Evolutionary conservation across 768 basidiomycete species (phyloP).

Genomic region (Tylopilus sp.): DNA sequence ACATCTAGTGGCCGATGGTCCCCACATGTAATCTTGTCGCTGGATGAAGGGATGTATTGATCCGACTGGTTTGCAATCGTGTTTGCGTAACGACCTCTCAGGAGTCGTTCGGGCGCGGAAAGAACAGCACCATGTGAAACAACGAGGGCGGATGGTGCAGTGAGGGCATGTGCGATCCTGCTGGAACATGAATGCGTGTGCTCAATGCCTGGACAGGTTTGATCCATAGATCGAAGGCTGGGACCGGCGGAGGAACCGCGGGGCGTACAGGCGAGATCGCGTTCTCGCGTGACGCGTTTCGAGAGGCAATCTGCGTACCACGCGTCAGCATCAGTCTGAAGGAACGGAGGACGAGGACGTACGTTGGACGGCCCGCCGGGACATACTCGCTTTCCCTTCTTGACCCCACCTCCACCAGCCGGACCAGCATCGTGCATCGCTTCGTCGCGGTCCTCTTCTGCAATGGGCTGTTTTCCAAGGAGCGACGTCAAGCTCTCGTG

Average conservation of each 20-base stretch:
- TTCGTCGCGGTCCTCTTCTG: constrained; percentile 35
- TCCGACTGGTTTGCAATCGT: constrained; percentile 9
- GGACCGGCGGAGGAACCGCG: background rate
- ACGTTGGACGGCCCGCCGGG: constrained; percentile 39
- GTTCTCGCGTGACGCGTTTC: constrained; percentile 36
- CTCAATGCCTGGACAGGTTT: background rate
- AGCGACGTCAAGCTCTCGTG: constrained; percentile 67
- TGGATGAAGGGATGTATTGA: constrained; percentile 27
- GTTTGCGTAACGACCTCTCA: background rate
- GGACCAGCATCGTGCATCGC: constrained; percentile 11
- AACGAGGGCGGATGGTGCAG: background rate
- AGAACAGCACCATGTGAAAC: background rate
- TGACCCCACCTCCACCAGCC: constrained; percentile 1
- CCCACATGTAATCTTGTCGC: constrained; percentile 26
- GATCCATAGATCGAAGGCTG: background rate
- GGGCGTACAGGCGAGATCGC: constrained; percentile 11
- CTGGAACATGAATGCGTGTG: background rate
- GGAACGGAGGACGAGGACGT: background rate
- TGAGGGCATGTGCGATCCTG: background rate
- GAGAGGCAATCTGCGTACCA: constrained; percentile 24
- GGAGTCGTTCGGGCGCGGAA: background rate
- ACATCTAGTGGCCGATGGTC: constrained; percentile 27
- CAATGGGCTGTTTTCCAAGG: constrained; percentile 61
- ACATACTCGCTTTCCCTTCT: constrained; percentile 35
- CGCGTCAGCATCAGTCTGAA: background rate